Conservation (phyloP, 2,329 filamentous ascomycete species). For the Stagonosporopsis cucurbitacearum region DNA sequence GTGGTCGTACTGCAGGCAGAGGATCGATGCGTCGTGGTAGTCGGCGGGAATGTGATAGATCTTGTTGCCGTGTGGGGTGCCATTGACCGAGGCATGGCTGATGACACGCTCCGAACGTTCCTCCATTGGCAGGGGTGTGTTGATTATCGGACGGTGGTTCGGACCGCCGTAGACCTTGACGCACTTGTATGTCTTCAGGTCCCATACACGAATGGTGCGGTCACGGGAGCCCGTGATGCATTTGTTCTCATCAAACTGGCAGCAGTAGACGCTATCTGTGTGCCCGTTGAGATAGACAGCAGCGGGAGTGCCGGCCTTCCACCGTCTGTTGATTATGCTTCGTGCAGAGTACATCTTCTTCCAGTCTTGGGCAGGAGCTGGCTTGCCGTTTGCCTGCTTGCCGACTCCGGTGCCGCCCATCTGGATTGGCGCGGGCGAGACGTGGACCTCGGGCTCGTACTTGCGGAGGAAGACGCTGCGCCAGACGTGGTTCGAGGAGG, state of each 20-base stretch:
- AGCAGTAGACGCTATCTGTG: slow-evolving; percentile 94
- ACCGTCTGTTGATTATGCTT: slow-evolving; percentile 76
- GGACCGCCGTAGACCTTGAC: slow-evolving; percentile 83
- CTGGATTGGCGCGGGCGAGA: slow-evolving; percentile 54
- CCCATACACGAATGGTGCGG: slow-evolving; percentile 94
- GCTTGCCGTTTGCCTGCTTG: slow-evolving; percentile 57
- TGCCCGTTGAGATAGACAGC: slow-evolving; percentile 93
- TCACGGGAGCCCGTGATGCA: slow-evolving; percentile 97
- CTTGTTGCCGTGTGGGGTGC: slow-evolving; percentile 53
- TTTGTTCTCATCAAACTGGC: slow-evolving; percentile 97
- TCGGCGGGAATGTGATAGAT: slow-evolving; percentile 56
- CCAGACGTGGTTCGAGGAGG: slow-evolving; percentile 66
- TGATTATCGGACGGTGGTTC: slow-evolving; percentile 62
- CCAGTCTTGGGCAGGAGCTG: slow-evolving; percentile 71
- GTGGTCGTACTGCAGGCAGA: slow-evolving; percentile 94
- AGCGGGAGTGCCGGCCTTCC: slow-evolving; percentile 78
- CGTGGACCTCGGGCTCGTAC: slow-evolving; percentile 57
- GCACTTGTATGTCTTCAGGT: slow-evolving; percentile 87
- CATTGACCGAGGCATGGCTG: slow-evolving; percentile 55
- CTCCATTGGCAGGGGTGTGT: slow-evolving; percentile 53
- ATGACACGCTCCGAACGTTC: slow-evolving; percentile 54
- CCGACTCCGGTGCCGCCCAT: slow-evolving; percentile 63
- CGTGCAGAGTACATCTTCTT: slow-evolving; percentile 82
- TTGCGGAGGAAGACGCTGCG: slow-evolving; percentile 65
- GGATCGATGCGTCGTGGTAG: slow-evolving; percentile 89